Evolutionary conservation across 1,284 basidiomycete genomes (phyloP), one percentile per base, ranked within the genome.

Genomic region (Marasmius oreades): DNA sequence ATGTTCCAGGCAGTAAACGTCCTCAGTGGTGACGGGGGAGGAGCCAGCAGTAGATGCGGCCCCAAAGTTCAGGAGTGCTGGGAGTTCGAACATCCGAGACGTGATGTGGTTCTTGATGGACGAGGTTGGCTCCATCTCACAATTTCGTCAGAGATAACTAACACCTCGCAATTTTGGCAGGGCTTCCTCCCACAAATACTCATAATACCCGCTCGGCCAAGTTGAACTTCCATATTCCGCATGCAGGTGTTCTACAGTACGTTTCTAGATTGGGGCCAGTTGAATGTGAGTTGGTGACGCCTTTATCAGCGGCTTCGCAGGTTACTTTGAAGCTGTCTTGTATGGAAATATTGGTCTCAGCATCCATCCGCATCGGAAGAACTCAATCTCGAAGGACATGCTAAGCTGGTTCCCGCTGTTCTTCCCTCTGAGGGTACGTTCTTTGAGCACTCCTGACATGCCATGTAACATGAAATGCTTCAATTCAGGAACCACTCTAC

Each of bases 331-430:
- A 73, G 93, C 96, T 0, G 86, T 93, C 28, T 75, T 99, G 4
- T 99, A 98, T 69, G 86, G 85, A 39, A 87, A 90, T 62, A 80
- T 99, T 20, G 91, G 92, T 0, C 77, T 99, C 36, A 97, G 93
- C 64, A 99, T 97, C 51, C 95, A 98, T 69, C 97, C 97, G 0
- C 86, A 94, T 56, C 85, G 88, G 50, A 89, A 90, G 71, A 85
- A 92, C 55, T 73, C 82, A 51, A 80, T 95, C 53, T 93, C 92
- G 16, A 92, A 92, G 63, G 90, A 98, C 64, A 98, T 99, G 96
- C 79, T 98, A 59, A 96, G 93, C 66, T 99, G 97, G 97, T 99
- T 99, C 77, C 97, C 97, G 0, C 77, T 98, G 33, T 98, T 94
- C 75, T 97, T 99, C 73, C 96, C 96, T 1, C 84, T 95, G 68